These are phyloP conservation scores for Smallanthus sonchifolius DNA, from an alignment of 129 eudicot species.

Conservation along the genomic window DNA sequence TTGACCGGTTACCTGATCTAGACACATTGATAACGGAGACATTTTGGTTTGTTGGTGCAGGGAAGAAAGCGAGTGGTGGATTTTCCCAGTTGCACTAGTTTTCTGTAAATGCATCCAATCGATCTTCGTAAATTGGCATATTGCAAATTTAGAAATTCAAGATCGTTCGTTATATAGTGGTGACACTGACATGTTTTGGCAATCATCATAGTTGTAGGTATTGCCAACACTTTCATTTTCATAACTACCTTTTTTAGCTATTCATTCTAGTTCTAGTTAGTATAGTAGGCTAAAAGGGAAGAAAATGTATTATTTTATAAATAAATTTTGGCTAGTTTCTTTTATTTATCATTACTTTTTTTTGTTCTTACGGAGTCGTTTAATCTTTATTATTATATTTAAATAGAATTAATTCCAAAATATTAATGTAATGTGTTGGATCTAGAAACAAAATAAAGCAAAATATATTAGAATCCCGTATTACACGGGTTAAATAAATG, in stretches of 20 bases:
- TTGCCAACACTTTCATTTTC: neutral
- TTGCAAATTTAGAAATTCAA: constrained; percentile 98
- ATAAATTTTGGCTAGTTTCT: constrained; percentile 10
- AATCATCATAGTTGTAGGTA: constrained; percentile 39
- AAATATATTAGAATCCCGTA: no score
- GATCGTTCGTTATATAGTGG: constrained; percentile 91
- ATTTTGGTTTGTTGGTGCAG: constrained; percentile 42
- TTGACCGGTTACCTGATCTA: neutral
- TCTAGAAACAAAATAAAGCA: neutral
- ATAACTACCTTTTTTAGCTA: constrained; percentile 6
- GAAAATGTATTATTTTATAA: constrained; percentile 15
- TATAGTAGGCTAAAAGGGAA: constrained; percentile 8
- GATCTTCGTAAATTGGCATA: constrained; percentile 84
- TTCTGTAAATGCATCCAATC: constrained; percentile 90
- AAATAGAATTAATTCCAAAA: neutral
- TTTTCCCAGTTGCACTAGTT: constrained; percentile 76
- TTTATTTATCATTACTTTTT: neutral
- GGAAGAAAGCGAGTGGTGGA: constrained; percentile 99
- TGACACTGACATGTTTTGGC: constrained; percentile 84
- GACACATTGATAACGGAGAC: neutral
- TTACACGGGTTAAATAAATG: no score
- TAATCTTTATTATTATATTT: neutral
- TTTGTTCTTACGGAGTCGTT: neutral
- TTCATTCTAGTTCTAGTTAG: constrained; percentile 24
- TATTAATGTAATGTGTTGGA: neutral